Conservation (phyloP, 495 filamentous ascomycete species). For the Tuber aestivum region DNA sequence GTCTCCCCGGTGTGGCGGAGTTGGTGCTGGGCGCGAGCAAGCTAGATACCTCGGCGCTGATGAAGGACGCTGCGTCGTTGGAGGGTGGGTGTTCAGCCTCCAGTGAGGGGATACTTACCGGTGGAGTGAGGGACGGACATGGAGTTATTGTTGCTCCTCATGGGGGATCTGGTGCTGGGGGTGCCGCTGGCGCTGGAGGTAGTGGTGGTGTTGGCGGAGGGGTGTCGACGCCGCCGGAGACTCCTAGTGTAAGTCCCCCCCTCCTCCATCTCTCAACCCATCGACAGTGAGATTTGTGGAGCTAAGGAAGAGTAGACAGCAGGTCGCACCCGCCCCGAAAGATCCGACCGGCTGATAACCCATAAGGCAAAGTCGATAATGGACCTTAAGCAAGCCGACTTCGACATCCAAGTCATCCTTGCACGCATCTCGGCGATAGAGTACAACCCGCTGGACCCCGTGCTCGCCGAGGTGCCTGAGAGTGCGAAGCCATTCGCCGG, state of each 20-base stretch:
- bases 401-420: conserved; percentile 33
- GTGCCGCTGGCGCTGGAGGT: conserved; percentile 8
- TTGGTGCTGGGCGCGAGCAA: conserved; percentile 24
- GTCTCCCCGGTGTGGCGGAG: conserved; percentile 31
- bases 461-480: conserved; percentile 30
- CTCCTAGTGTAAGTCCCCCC: conserved; percentile 27
- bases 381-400: conserved; percentile 34
- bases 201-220: conserved; percentile 17
- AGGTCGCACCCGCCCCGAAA: conserved; percentile 27
- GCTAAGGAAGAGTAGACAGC: conserved; percentile 16
- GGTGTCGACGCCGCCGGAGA: conserved; percentile 32
- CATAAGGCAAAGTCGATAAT: conserved; percentile 36
- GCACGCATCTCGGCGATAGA: conserved; percentile 32
- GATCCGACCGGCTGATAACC: conserved; percentile 32
- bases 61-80: conserved; percentile 20
- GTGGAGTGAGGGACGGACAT: conserved; percentile 12
- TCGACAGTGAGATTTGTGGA: conserved; percentile 4
- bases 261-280: not conserved
- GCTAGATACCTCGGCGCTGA: conserved; percentile 31
- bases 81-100: conserved; percentile 3
- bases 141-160: conserved; percentile 7
- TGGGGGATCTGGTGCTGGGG: conserved; percentile 4
- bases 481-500: conserved; percentile 32
- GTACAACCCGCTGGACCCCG: conserved; percentile 28
- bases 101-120: not conserved